phyloP scores from a whole-genome alignment of 371 early-diverging fungal species.

The Conidiobolus coronatus region DNA sequence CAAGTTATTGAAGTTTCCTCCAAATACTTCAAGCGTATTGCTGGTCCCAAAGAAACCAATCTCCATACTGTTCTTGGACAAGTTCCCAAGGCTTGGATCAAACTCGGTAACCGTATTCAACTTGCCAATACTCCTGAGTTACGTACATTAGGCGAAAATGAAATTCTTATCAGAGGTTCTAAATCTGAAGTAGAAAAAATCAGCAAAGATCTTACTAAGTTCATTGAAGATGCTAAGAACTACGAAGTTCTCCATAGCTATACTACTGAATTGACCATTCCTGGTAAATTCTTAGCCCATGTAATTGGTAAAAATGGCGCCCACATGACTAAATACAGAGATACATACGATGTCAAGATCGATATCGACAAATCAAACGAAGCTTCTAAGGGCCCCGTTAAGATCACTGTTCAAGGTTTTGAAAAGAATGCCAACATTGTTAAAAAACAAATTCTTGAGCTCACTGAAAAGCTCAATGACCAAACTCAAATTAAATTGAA shows the following conservation, averaged over 20 bases:
- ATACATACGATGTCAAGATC: conserved; percentile 51
- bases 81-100: conserved; percentile 19
- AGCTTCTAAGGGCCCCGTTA: conserved; percentile 17
- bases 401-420: conserved; percentile 57
- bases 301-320: conserved; percentile 77
- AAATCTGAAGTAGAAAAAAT: conserved; percentile 47
- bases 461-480: conserved; percentile 51
- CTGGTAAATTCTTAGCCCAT: conserved; percentile 41
- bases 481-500: conserved; percentile 30
- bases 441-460: conserved; percentile 36
- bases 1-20: conserved; percentile 50
- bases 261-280: conserved; percentile 37
- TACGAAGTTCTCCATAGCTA: conserved; percentile 42
- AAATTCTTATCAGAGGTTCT: conserved; percentile 60
- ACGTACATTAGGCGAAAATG: conserved; percentile 12
- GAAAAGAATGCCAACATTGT: conserved; percentile 50
- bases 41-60: conserved; percentile 55
- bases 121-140: conserved; percentile 60
- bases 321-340: conserved; percentile 51
- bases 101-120: conserved; percentile 38
- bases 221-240: conserved; percentile 38
- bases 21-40: conserved; percentile 72
- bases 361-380: conserved; percentile 27
- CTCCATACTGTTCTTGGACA: conserved; percentile 46
- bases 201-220: conserved; percentile 28